phyloP scores from a whole-genome alignment of 2,329 filamentous ascomycete species.

The Botrytis aclada region DNA sequence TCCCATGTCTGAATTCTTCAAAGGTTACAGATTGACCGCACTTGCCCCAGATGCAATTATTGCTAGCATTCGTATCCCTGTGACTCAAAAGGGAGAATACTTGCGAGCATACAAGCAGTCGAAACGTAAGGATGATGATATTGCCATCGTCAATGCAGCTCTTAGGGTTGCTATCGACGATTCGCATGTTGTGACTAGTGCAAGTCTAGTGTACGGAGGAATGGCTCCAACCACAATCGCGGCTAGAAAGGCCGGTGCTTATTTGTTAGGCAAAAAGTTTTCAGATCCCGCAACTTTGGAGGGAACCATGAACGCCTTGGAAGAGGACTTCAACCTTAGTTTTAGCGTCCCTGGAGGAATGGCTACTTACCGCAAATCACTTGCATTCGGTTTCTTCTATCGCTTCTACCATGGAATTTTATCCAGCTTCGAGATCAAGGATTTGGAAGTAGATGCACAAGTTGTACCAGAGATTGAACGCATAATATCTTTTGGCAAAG shows the following conservation, averaged over 20 bases:
- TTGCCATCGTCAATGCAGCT: conserved; percentile 92
- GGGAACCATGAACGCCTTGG: conserved; percentile 85
- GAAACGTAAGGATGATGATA: conserved; percentile 97
- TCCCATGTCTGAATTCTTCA: conserved; percentile 92
- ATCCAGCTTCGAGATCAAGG: conserved; percentile 51
- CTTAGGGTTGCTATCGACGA: conserved; percentile 71
- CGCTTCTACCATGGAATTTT: conserved; percentile 92
- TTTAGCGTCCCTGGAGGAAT: conserved; percentile 96
- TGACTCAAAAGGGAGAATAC: conserved; percentile 75
- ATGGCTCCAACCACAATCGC: conserved; percentile 92
- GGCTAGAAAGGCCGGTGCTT: conserved; percentile 74
- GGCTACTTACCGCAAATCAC: conserved; percentile 89
- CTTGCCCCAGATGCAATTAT: conserved; percentile 80
- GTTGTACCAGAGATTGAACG: conserved; percentile 82
- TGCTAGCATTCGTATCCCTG: conserved; percentile 79
- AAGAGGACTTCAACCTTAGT: conserved; percentile 79
- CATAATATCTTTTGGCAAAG: conserved; percentile 73
- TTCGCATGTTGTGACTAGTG: conserved; percentile 66
- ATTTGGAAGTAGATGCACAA: conserved; percentile 62
- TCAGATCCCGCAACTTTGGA: conserved; percentile 81
- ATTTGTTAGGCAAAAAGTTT: conserved; percentile 73
- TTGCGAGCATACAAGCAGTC: conserved; percentile 93
- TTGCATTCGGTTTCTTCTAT: conserved; percentile 94
- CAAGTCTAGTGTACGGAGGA: conserved; percentile 85
- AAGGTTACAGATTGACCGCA: conserved; percentile 82